These are phyloP conservation scores for Lecanosticta acicola DNA, from an alignment of 2,329 filamentous ascomycete species.

Conservation along the genomic window DNA sequence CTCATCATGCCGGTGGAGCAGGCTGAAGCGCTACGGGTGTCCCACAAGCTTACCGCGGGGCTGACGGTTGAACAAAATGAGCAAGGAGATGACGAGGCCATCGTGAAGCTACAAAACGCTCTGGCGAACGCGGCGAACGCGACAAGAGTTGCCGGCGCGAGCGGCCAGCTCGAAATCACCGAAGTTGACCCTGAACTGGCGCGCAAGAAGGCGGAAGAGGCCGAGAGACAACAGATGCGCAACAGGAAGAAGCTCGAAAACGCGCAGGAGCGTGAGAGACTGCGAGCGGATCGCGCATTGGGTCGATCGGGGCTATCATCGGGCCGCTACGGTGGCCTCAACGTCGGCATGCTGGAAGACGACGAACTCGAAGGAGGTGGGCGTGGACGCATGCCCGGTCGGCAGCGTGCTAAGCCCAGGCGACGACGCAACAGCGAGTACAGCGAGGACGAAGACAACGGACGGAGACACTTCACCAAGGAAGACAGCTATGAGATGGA, in stretches of 20 bases:
- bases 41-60: slow-evolving; percentile 70
- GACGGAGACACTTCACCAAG: slow-evolving; percentile 56
- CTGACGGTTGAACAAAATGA: slow-evolving; percentile 64
- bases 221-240: slow-evolving; percentile 67
- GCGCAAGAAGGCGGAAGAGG: slow-evolving; percentile 66
- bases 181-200: slow-evolving; percentile 70
- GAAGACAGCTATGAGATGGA: slow-evolving; percentile 74
- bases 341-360: slow-evolving; percentile 64
- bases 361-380: slow-evolving; percentile 40
- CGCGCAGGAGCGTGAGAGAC: slow-evolving; percentile 58
- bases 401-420: slow-evolving; percentile 33
- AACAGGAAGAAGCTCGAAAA: slow-evolving; percentile 57
- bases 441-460: slow-evolving; percentile 74
- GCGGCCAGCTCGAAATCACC: slow-evolving; percentile 61
- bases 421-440: slow-evolving; percentile 40
- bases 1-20: slow-evolving; percentile 65
- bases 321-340: slow-evolving; percentile 51
- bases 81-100: slow-evolving; percentile 63
- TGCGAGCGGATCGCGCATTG: slow-evolving; percentile 47
- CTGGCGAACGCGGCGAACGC: slow-evolving; percentile 60
- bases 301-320: slow-evolving; percentile 46
- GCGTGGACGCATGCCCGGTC: slow-evolving; percentile 23
- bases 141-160: slow-evolving; percentile 45
- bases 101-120: slow-evolving; percentile 61
- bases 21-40: slow-evolving; percentile 63